Percentiles rank a stretch among this genome's conserved stretches.
phyloP scores from a whole-genome alignment of 805 yeast species.

The Lachancea dasiensis region DNA sequence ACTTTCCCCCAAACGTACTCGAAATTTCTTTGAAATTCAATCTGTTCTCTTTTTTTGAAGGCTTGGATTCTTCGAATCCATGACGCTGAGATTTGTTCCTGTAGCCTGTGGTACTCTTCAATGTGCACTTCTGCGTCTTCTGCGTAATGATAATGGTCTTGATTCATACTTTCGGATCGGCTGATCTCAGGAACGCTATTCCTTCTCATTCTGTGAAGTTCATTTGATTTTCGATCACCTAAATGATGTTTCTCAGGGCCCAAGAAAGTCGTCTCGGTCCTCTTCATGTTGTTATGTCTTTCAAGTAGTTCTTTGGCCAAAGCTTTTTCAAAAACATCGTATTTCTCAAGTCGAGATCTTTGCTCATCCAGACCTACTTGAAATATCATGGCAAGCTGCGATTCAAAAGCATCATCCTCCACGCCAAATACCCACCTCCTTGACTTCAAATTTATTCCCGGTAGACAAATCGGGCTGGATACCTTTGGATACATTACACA shows the following conservation, averaged over 20 bases:
- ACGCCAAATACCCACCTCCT: conserved; percentile 54
- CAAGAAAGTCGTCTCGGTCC: conserved; percentile 1
- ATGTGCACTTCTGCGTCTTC: conserved; percentile 3
- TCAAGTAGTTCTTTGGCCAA: conserved; percentile 11
- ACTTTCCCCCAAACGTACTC: conserved; percentile 39
- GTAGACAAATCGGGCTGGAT: conserved; percentile 43
- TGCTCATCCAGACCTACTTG: conserved; percentile 68
- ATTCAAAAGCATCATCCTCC: conserved; percentile 89
- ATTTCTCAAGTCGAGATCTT: conserved; percentile 49
- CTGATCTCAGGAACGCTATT: conserved; percentile 3
- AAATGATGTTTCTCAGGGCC: background rate
- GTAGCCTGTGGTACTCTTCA: conserved; percentile 26
- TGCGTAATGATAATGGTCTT: background rate
- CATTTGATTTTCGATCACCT: background rate
- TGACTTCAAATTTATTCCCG: conserved; percentile 51
- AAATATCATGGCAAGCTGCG: conserved; percentile 56
- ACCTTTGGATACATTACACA: conserved; percentile 36
- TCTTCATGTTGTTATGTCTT: conserved; percentile 3
- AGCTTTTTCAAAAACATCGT: conserved; percentile 35
- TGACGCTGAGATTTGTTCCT: conserved; percentile 46
- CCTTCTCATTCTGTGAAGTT: background rate
- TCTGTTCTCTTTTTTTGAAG: conserved; percentile 37
- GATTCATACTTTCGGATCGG: no score
- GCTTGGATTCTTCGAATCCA: conserved; percentile 67
- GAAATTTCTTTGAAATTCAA: conserved; percentile 37